Base-by-base conservation (phyloP, 2,329 filamentous ascomycete genomes). In the Penicillium sp. region DNA sequence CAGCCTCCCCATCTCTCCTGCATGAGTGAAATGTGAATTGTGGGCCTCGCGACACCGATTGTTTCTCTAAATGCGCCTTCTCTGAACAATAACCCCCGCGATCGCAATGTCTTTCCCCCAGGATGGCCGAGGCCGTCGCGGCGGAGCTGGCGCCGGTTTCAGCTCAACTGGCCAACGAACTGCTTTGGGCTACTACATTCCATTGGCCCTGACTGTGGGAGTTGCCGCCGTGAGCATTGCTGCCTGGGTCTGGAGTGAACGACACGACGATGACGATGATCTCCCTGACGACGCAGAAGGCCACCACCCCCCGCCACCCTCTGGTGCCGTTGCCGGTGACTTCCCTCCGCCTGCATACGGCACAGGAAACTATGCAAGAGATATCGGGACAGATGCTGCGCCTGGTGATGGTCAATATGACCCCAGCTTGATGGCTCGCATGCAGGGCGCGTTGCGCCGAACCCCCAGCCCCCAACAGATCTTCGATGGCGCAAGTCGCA, bases 241-340 rank as follows among this genome's bases (percentile, higher is more conserved):
- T 52, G 91, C 91, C 56, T 98, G 93, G 93, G 86, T 93, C 59
- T 96, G 92, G 92, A 96, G 90, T 74, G 92, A 96, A 78, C 88
- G 91, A 68, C 86, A 83, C 69, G 81, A 83, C 60, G 83, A 86
- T 60, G 81, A 82, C 61, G 84, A 86, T 52, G 31, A 47, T 16
- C 78, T 80, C 54, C 78, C 79, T 66, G 80, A 66, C 43, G 57
- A 65, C 19, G 65, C 60, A 53, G 65, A 68, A 46, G 60, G 54
- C 50, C 62, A 49, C 43, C 65, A 67, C 19, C 8, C n/a, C 63
- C 59, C 68, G 57, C 55, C 63, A 19, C 67, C 66, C 27, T 65
- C 67, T 48, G 68, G 65, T 16, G 64, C 66, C 37, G 51, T 56
- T 19, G 62, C 57, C 29, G 65, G 66, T 53, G 66, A 64, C 27